These are phyloP conservation scores for Aegle marmelos DNA, from an alignment of 345 rosid species.

Conservation along the genomic window DNA sequence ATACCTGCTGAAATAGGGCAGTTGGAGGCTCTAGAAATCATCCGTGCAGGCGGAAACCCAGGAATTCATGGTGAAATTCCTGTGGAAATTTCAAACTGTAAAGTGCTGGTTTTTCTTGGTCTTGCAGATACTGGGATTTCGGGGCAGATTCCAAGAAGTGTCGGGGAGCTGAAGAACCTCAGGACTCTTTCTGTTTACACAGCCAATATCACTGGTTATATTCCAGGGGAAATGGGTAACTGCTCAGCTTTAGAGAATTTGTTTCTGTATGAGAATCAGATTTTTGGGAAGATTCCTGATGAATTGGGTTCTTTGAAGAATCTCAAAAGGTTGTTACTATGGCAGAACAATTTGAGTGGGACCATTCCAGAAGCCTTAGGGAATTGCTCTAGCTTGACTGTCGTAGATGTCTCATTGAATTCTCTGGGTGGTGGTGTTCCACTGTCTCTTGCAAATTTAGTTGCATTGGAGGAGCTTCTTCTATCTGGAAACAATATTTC, in stretches of 20 bases:
- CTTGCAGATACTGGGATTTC: constrained; percentile 69
- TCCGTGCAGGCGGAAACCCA: constrained; percentile 67
- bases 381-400: constrained; percentile 40
- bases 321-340: constrained; percentile 50
- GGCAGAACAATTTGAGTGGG: constrained; percentile 64
- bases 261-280: constrained; percentile 56
- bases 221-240: constrained; percentile 55
- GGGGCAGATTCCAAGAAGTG: constrained; percentile 46
- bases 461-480: constrained; percentile 55
- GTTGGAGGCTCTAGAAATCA: constrained; percentile 36
- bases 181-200: constrained; percentile 61
- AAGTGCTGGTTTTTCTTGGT: constrained; percentile 40
- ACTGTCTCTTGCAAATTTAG: constrained; percentile 35
- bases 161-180: constrained; percentile 58
- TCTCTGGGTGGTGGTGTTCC: constrained; percentile 48
- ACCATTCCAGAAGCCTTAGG: constrained; percentile 46
- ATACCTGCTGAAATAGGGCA: constrained; percentile 54
- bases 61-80: constrained; percentile 61
- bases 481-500: constrained; percentile 53
- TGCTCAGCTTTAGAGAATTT: constrained; percentile 52
- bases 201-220: constrained; percentile 50
- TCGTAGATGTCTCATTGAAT: constrained; percentile 64
- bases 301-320: constrained; percentile 43
- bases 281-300: constrained; percentile 52
- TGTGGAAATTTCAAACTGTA: constrained; percentile 53